Conservation (phyloP, 2,329 filamentous ascomycete species). For the Leptographium lundbergii region DNA sequence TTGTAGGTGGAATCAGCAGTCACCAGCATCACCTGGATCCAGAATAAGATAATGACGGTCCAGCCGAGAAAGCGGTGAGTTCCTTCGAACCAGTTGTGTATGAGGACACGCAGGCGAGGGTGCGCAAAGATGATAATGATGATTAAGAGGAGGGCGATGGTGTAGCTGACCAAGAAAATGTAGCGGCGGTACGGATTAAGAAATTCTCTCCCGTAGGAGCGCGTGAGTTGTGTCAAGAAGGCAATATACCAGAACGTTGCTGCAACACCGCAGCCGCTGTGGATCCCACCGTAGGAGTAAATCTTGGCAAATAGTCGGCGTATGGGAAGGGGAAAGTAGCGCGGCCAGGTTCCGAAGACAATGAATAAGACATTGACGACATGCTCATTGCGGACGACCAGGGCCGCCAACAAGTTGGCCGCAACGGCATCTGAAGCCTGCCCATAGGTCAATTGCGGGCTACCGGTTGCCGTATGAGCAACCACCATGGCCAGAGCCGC, state of each 20-base stretch:
- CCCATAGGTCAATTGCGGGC: constrained; percentile 15
- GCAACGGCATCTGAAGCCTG: constrained; percentile 16
- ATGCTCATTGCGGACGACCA: constrained; percentile 37
- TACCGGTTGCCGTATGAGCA: background rate
- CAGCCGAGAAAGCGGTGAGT: constrained; percentile 24
- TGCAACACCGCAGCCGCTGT: constrained; percentile 37
- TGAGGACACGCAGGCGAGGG: constrained; percentile 11
- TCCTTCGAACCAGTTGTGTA: constrained; percentile 23
- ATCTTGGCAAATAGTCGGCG: background rate
- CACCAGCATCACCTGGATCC: constrained; percentile 46
- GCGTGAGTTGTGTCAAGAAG: constrained; percentile 23
- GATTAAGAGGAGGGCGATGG: background rate
- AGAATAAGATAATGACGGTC: constrained; percentile 38
- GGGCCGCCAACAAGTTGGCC: constrained; percentile 30
- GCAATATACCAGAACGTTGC: constrained; percentile 32
- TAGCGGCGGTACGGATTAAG: constrained; percentile 14
- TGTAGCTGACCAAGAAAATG: constrained; percentile 18
- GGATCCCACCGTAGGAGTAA: constrained; percentile 36
- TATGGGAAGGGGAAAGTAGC: background rate
- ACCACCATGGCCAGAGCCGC: background rate
- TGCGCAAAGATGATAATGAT: background rate
- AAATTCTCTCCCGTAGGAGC: constrained; percentile 11
- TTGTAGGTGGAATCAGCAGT: constrained; percentile 27
- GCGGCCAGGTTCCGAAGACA: constrained; percentile 22
- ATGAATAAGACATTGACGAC: constrained; percentile 38